phyloP scores from a whole-genome alignment of 2,329 filamentous ascomycete species.

The Aspergillus sp. region DNA sequence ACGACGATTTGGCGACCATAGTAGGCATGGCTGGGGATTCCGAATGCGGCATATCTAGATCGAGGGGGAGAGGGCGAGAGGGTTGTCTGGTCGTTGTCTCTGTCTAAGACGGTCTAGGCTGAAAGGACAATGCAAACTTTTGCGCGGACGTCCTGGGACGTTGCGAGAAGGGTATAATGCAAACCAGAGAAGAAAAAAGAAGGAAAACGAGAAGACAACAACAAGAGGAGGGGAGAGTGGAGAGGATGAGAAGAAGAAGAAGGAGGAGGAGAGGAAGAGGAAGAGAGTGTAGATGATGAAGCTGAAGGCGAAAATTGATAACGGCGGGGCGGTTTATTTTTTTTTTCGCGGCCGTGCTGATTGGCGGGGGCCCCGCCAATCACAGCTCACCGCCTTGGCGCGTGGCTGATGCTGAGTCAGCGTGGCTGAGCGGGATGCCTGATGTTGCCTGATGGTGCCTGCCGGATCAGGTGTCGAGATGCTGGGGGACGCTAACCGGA shows the following conservation, averaged over 20 bases:
- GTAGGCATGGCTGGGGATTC: conserved; percentile 43
- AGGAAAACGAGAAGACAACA: conserved; percentile 6
- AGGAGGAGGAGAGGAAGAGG: conserved; percentile 1
- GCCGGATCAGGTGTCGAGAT: not conserved
- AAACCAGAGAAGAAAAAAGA: conserved; percentile 3
- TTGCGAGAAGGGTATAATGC: conserved; percentile 7
- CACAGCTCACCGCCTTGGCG: conserved; percentile 1
- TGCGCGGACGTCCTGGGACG: not conserved
- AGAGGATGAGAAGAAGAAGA: conserved; percentile 4
- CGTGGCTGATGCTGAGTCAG: conserved; percentile 4
- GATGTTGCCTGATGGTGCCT: not conserved
- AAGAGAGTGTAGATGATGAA: conserved; percentile 7
- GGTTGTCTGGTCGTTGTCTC: not conserved
- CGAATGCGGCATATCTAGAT: conserved; percentile 46
- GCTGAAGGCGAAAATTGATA: conserved; percentile 9
- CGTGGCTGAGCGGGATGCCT: not conserved
- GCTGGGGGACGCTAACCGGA: not conserved
- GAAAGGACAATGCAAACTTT: not conserved
- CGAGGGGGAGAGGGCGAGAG: not conserved
- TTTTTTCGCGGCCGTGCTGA: conserved; percentile 7
- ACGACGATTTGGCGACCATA: conserved; percentile 49
- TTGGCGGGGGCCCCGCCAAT: conserved; percentile 5
- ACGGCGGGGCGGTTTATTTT: conserved; percentile 10
- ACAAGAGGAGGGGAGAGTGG: conserved; percentile 3
- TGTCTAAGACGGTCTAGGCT: not conserved